Conservation (phyloP, 2,329 filamentous ascomycete genomes). For the Tolypocladium sp. region DNA sequence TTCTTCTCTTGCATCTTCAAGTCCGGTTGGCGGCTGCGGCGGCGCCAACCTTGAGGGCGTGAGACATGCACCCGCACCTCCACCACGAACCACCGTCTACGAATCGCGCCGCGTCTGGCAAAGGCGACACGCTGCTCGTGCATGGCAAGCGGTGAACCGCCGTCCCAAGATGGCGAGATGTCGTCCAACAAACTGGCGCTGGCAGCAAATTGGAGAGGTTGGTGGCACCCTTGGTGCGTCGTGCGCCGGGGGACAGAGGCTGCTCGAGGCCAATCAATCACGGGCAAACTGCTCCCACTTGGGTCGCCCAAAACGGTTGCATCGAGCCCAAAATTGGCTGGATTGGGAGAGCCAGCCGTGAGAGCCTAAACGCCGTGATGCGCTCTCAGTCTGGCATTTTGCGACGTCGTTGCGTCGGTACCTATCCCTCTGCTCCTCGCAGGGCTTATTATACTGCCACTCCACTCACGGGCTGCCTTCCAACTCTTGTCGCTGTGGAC, state of each 20-base stretch:
- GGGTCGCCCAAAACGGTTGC: not conserved
- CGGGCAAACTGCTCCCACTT: not conserved
- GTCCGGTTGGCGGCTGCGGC: no score
- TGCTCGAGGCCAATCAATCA: not conserved
- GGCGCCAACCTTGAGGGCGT: no score
- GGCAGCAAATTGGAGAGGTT: not conserved
- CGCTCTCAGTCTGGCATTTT: no score
- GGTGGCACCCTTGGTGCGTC: not conserved
- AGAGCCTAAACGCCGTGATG: no score
- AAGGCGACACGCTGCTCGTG: not conserved
- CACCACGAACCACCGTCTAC: not conserved
- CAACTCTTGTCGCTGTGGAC: no score
- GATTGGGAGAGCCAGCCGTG: not conserved
- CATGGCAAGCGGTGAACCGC: not conserved
- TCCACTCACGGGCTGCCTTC: no score
- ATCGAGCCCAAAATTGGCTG: not conserved
- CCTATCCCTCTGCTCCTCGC: no score
- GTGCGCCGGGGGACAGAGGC: not conserved
- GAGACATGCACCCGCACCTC: no score
- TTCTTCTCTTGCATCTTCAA: no score
- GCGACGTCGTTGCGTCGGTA: no score
- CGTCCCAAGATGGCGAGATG: not conserved
- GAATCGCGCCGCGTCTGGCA: not conserved
- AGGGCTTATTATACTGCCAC: no score
- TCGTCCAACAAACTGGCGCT: not conserved